phyloP scores from a whole-genome alignment of 2,329 filamentous ascomycete genomes.

The Alternaria sp. region DNA sequence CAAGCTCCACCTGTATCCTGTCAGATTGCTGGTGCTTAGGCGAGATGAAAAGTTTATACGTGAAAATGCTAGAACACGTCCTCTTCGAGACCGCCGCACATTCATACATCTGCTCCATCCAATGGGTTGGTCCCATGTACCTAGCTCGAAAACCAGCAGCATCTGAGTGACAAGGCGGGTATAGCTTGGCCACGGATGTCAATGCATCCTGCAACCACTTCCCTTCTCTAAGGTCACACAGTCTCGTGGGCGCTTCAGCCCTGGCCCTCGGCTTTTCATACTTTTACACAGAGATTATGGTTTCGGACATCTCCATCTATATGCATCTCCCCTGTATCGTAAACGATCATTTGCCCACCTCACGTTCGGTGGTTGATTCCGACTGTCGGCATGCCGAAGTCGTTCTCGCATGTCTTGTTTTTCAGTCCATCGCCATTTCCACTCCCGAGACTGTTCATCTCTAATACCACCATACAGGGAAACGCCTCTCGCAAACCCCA shows the following conservation, averaged over 20 bases:
- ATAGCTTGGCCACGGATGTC: constrained; percentile 1
- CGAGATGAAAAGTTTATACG: constrained; percentile 17
- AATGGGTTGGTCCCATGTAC: constrained; percentile 12
- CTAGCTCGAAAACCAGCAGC: constrained; percentile 21
- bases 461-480: constrained; percentile 7
- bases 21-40: constrained; percentile 15
- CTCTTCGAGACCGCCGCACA: constrained; percentile 26
- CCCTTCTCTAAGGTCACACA: constrained; percentile 18
- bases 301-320: constrained; percentile 13
- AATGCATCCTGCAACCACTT: constrained; percentile 17
- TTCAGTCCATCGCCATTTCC: neutral
- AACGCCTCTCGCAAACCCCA: neutral
- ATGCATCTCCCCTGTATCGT: constrained; percentile 13
- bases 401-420: constrained; percentile 8
- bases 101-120: constrained; percentile 16
- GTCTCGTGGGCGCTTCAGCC: constrained; percentile 6
- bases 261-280: constrained; percentile 16
- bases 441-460: neutral
- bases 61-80: constrained; percentile 18
- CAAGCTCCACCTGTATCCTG: constrained; percentile 8
- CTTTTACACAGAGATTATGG: constrained; percentile 2
- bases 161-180: constrained; percentile 20
- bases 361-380: neutral
- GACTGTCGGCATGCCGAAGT: constrained; percentile 6
- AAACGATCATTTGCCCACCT: neutral